Base-by-base conservation (phyloP, 345 rosid species). In the Punica granatum region DNA sequence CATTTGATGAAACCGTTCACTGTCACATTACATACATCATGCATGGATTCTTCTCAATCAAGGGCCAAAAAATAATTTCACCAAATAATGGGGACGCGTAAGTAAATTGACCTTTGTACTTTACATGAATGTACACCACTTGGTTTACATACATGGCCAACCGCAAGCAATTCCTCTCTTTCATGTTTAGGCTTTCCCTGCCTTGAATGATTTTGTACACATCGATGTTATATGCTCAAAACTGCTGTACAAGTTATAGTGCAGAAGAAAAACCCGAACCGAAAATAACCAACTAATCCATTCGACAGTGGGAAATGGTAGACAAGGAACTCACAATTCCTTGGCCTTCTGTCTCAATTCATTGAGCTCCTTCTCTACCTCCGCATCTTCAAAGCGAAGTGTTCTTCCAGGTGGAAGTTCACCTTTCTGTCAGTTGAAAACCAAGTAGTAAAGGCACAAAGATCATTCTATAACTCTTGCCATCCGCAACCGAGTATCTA, bases 351-450 rank as follows among this genome's bases (percentile, higher is more conserved):
- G 87, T 69, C 90, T 81, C 74, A 87, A 60, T 65, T 89, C 88
- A 31, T 85, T 85, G 37, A 89, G 85, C 75, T 89, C 90, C 72
- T 71, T 85, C 81, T 86, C 92, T 3, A 86, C 77, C 62, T 85
- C 89, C 4, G 86, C 43, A 72, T 87, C 92, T 60, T 75, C 82
- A 64, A 78, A 77, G 75, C 64, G 72, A 37, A 65, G 78, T 12
- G 78, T 74, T 77, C 88, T 83, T 65, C 90, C 92, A 0, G 90
- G 83, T 10, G 92, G 96, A 43, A 89, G 89, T 58, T 85, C 91
- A 68, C 88, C 87, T 85, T 82, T 85, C 90, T 89, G 85, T 56
- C 62, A 30, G 7, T 23, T 64, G 65, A 12, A 61, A 19, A 34
- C 30, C 41, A 12, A 58, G 25, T 18, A 33, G 23, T 9, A 11